Conservation (phyloP, 768 basidiomycete genomes). For the Phaeotremella skinneri region DNA sequence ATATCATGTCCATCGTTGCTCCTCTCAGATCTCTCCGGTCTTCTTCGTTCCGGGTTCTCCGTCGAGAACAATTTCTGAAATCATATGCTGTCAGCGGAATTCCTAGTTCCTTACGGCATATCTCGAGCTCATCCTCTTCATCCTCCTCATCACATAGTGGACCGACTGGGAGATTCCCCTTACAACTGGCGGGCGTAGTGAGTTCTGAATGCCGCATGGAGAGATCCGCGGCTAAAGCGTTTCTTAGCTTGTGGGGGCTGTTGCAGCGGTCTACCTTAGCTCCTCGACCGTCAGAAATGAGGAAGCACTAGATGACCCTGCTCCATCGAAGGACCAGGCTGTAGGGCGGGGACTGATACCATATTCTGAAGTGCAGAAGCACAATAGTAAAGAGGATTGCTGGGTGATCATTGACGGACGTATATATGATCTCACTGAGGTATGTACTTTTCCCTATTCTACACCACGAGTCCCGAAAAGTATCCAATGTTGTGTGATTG, state of each 20-base stretch:
- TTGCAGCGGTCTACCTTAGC: not conserved
- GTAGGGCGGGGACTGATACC: conserved; percentile 42
- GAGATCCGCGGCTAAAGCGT: no score
- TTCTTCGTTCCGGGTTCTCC: not conserved
- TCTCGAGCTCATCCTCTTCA: no score
- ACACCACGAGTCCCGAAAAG: not conserved
- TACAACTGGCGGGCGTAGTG: no score
- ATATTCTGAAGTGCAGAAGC: conserved; percentile 47
- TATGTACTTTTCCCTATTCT: conserved; percentile 11
- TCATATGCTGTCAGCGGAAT: not conserved
- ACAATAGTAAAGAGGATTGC: conserved; percentile 40
- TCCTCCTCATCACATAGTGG: no score
- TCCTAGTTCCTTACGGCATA: no score
- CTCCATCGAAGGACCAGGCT: conserved; percentile 24
- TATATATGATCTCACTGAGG: conserved; percentile 50
- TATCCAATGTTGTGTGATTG: not conserved
- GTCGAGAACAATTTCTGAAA: not conserved
- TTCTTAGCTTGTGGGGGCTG: no score
- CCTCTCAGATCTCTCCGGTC: not conserved
- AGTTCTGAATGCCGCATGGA: no score
- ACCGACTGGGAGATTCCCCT: no score
- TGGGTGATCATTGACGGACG: conserved; percentile 50
- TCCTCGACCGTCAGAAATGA: conserved; percentile 11
- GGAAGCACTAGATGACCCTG: conserved; percentile 29
- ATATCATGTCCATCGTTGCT: not conserved